These are phyloP conservation scores for Senna siamea DNA, from an alignment of 306 rosid species.

Conservation along the genomic window DNA sequence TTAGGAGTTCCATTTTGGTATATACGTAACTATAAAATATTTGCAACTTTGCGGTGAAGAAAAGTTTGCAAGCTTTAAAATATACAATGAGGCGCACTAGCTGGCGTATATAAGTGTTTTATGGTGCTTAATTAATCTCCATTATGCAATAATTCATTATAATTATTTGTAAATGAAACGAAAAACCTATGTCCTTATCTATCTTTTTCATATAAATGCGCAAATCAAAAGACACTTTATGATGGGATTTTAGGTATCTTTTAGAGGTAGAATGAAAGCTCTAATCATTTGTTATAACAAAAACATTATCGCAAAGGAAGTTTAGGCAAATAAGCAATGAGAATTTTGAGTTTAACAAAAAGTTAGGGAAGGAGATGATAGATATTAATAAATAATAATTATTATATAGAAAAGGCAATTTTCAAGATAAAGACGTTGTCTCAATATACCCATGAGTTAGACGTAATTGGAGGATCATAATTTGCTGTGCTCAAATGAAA, in stretches of 20 bases:
- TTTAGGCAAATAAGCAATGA: conserved; percentile 29
- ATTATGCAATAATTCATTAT: too few species aligned
- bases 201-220: conserved; percentile 1
- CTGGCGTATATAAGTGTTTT: too few species aligned
- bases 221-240: neutral
- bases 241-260: neutral
- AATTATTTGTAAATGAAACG: too few species aligned
- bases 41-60: too few species aligned
- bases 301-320: conserved; percentile 2
- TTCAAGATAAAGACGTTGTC: conserved; percentile 3
- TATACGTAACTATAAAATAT: too few species aligned
- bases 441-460: neutral
- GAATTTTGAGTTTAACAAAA: neutral
- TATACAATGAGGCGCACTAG: too few species aligned
- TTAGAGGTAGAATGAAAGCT: neutral
- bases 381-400: neutral
- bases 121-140: neutral
- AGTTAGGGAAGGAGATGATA: neutral
- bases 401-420: neutral
- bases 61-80: too few species aligned
- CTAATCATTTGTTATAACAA: neutral
- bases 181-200: too few species aligned
- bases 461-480: conserved; percentile 19
- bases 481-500: conserved; percentile 27
- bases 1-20: too few species aligned